Conservation (phyloP, 495 filamentous ascomycete species). For the Aspergillus bertholletiae region DNA sequence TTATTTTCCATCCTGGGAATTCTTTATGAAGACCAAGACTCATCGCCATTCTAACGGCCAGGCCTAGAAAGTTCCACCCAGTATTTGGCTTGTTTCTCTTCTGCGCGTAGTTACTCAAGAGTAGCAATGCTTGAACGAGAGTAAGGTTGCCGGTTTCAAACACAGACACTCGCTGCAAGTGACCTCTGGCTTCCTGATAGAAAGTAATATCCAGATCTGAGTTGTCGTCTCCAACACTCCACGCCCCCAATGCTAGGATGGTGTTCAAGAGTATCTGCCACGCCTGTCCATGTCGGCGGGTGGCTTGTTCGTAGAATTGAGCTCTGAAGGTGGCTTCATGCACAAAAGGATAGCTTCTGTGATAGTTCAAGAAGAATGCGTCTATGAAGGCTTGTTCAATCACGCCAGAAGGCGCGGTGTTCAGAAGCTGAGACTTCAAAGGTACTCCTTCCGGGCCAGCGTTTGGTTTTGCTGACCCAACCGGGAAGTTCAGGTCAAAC, state of each 20-base stretch:
- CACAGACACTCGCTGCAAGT: constrained; percentile 42
- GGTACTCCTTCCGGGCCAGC: constrained; percentile 25
- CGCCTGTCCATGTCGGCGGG: constrained; percentile 44
- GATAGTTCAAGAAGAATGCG: constrained; percentile 51
- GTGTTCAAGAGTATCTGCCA: constrained; percentile 53
- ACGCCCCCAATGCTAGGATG: constrained; percentile 49
- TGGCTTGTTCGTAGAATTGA: constrained; percentile 49
- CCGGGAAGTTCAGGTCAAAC: constrained; percentile 42
- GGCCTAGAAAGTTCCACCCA: constrained; percentile 51
- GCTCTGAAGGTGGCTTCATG: constrained; percentile 54
- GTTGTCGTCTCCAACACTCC: constrained; percentile 48
- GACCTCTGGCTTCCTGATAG: constrained; percentile 43
- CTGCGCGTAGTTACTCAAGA: constrained; percentile 53
- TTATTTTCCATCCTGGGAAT: constrained; percentile 52
- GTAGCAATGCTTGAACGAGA: constrained; percentile 47
- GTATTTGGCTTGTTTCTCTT: constrained; percentile 56
- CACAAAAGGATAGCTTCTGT: constrained; percentile 52
- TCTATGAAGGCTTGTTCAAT: constrained; percentile 48
- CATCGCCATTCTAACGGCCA: constrained; percentile 52
- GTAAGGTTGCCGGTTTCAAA: constrained; percentile 52
- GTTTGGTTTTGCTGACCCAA: constrained; percentile 24
- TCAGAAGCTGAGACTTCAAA: constrained; percentile 39
- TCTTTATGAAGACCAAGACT: constrained; percentile 54
- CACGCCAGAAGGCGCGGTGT: constrained; percentile 39
- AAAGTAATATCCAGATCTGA: constrained; percentile 46